Percentiles rank a stretch among this genome's conserved stretches.
These are phyloP conservation scores for Candida alai DNA, from an alignment of 805 yeast genomes.

Conservation along the genomic window DNA sequence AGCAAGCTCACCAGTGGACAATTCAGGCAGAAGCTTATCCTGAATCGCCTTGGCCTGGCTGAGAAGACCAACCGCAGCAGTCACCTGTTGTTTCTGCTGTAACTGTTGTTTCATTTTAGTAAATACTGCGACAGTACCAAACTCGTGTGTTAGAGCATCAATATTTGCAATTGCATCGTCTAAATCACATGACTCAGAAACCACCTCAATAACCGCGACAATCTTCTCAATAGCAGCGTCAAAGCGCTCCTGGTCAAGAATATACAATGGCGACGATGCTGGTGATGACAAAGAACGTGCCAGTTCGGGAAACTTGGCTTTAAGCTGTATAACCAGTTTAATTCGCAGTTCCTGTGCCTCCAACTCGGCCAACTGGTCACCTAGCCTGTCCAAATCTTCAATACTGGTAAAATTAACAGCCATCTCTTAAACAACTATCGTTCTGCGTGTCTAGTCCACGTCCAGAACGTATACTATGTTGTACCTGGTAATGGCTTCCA, in stretches of 20 bases:
- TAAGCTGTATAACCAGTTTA: conserved; percentile 8
- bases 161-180: conserved; percentile 8
- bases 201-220: not conserved
- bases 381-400: conserved; percentile 29
- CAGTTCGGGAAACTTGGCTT: too few species aligned
- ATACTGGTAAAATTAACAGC: conserved; percentile 28
- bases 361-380: conserved; percentile 21
- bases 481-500: too few species aligned
- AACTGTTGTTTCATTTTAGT: conserved; percentile 5
- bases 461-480: too few species aligned
- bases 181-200: conserved; percentile 2
- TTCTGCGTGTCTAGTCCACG: too few species aligned
- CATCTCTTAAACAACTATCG: too few species aligned
- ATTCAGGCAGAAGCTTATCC: not conserved
- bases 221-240: conserved; percentile 5
- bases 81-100: not conserved
- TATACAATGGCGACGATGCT: not conserved
- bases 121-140: conserved; percentile 10
- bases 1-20: conserved; percentile 1
- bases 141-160: conserved; percentile 12
- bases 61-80: not conserved
- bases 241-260: conserved; percentile 4
- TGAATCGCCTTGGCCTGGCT: not conserved
- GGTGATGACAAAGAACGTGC: not conserved
- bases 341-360: conserved; percentile 14